Evolutionary conservation across 2,329 filamentous ascomycete genomes (phyloP).

Genomic region (Cladosporium sp.): DNA sequence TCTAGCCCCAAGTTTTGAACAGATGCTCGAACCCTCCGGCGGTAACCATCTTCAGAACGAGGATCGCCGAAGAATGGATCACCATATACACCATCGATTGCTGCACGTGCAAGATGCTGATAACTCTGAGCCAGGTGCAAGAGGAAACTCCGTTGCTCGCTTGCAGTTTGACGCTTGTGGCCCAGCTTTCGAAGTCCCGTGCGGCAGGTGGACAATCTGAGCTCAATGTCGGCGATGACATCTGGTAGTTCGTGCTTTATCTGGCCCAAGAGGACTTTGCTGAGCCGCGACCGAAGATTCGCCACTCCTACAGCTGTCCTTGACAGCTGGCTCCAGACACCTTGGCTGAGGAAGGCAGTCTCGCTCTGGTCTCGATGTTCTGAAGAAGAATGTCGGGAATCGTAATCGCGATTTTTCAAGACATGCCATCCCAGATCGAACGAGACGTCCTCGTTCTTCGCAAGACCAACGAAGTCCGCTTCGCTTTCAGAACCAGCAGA

Average conservation of each 20-base stretch:
- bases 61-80: constrained; percentile 52
- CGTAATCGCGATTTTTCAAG: constrained; percentile 48
- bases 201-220: constrained; percentile 39
- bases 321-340: neutral
- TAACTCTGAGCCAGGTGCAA: constrained; percentile 49
- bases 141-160: constrained; percentile 53
- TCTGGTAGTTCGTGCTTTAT: constrained; percentile 50
- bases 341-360: neutral
- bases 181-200: constrained; percentile 51
- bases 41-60: constrained; percentile 29
- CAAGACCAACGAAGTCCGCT: constrained; percentile 41
- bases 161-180: constrained; percentile 44
- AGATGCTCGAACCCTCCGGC: constrained; percentile 53
- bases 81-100: constrained; percentile 55
- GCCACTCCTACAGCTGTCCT: constrained; percentile 41
- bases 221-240: constrained; percentile 47
- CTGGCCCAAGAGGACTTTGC: constrained; percentile 51
- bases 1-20: constrained; percentile 51
- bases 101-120: constrained; percentile 45
- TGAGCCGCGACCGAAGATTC: constrained; percentile 54
- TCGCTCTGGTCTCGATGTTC: neutral
- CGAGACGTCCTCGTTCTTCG: constrained; percentile 41
- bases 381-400: constrained; percentile 11
- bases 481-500: constrained; percentile 43
- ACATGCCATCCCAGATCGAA: constrained; percentile 56